phyloP scores from a whole-genome alignment of 2,329 filamentous ascomycete species.

The Trichothecium roseum region DNA sequence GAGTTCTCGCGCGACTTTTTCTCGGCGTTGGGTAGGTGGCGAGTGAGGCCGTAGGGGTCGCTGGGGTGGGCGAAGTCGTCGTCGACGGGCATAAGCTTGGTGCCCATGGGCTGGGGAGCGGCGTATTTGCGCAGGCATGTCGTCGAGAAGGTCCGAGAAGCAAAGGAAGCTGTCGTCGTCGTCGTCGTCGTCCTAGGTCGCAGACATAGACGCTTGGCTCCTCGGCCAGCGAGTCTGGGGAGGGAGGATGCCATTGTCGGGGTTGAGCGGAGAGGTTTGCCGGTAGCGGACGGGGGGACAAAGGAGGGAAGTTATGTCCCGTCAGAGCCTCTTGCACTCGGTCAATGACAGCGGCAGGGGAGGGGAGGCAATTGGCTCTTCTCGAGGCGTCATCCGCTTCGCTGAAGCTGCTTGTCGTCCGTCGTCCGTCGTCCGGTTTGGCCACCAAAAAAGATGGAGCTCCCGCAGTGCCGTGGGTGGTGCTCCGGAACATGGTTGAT shows the following conservation, averaged over 20 bases:
- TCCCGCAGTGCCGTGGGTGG: not conserved
- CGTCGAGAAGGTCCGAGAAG: constrained; percentile 54
- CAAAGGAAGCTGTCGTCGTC: no score
- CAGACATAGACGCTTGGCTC: constrained; percentile 57
- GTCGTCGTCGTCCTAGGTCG: constrained; percentile 27
- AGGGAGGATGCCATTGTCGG: constrained; percentile 56
- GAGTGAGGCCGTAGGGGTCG: constrained; percentile 37
- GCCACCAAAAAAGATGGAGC: constrained; percentile 2
- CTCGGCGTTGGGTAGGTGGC: constrained; percentile 27
- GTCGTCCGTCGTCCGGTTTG: constrained; percentile 7
- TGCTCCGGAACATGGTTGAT: not conserved
- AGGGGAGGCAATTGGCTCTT: constrained; percentile 12
- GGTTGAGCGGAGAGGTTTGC: constrained; percentile 16
- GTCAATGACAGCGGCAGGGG: constrained; percentile 19
- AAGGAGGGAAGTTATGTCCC: constrained; percentile 15
- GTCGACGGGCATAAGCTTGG: constrained; percentile 55
- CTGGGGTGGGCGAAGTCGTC: constrained; percentile 47
- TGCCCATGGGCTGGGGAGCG: constrained; percentile 38
- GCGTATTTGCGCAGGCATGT: constrained; percentile 53
- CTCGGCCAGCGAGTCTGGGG: constrained; percentile 61
- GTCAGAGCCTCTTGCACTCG: constrained; percentile 22
- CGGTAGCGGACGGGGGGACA: constrained; percentile 10
- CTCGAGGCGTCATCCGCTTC: constrained; percentile 10
- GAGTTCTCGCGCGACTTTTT: constrained; percentile 38
- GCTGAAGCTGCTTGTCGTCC: constrained; percentile 20